Conservation (phyloP, 2,329 filamentous ascomycete species). For the Aspergillus brasiliensis region DNA sequence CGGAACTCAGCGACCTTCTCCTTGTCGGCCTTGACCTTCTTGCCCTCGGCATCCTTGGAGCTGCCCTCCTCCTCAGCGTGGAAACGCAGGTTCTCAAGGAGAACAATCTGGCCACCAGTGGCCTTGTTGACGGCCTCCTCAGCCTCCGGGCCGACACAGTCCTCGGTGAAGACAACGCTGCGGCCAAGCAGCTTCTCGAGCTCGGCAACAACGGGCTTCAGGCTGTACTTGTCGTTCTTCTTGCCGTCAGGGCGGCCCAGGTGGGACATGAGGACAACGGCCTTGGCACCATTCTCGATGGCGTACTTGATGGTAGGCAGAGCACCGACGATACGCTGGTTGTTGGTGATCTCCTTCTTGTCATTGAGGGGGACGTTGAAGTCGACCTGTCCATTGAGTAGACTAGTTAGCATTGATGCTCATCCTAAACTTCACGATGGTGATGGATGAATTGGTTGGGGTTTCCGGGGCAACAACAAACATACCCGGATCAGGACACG, state of each 20-base stretch:
- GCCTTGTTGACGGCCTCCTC: constrained; percentile 88
- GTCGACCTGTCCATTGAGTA: constrained; percentile 70
- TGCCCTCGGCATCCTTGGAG: constrained; percentile 88
- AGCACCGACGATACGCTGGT: constrained; percentile 95
- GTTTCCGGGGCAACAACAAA: constrained; percentile 20
- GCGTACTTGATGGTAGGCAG: constrained; percentile 94
- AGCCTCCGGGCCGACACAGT: constrained; percentile 86
- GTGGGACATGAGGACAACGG: constrained; percentile 97
- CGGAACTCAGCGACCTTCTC: constrained; percentile 89
- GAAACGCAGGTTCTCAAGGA: constrained; percentile 98
- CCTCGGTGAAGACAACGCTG: constrained; percentile 82
- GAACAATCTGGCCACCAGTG: constrained; percentile 76
- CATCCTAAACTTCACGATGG: background rate
- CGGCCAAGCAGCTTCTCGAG: constrained; percentile 87
- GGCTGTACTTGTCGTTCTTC: constrained; percentile 87
- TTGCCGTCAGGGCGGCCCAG: constrained; percentile 93
- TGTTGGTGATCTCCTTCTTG: constrained; percentile 94
- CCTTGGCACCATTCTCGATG: constrained; percentile 84
- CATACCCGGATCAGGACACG: constrained; percentile 93
- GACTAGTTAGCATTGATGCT: constrained; percentile 10
- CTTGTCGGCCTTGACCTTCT: constrained; percentile 98
- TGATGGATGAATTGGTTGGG: constrained; percentile 25
- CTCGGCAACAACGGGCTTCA: constrained; percentile 87
- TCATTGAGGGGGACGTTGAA: constrained; percentile 98
- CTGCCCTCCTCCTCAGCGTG: constrained; percentile 98